Evolutionary conservation across 352 stramenopile species (phyloP), one percentile per base, ranked within the genome.

Genomic region (Globisporangium perplexum): DNA sequence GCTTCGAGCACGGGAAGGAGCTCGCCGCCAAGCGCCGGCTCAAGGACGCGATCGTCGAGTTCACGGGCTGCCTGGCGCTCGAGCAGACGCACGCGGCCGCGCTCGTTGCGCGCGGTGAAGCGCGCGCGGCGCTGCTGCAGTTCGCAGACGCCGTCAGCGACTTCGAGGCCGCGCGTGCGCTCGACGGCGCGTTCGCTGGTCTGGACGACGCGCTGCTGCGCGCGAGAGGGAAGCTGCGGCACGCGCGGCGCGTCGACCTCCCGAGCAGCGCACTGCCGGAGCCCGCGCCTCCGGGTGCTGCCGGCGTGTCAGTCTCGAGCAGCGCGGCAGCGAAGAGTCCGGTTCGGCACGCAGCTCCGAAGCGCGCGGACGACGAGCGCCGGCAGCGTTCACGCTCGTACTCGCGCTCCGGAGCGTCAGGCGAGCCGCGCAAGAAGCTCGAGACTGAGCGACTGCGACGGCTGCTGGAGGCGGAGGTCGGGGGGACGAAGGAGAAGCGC

Each of bases 31-130:
- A 68, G 35, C 56, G 54, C 20, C 60, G 61, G 10, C 7, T 64
- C 7, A 68, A 68, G 20, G 69, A 79, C n/a, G 63, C 66, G 0
- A 10, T 77, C 15, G 26, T 15, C 4, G 72, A 82, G 56, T 77
- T 77, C 35, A 50, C 55, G n/a, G 75, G 59, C 50, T 66, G 63
- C 3, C 45, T 82, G 1, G 62, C 63, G 45, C 56, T 82, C 12
- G 57, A 79, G 18, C 65, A 73, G 2, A 22, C 10, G 1, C 62
- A 79, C 35, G 30, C 39, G 0, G 30, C 50, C 5, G 66, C 64
- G 5, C 46, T 62, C 38, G 49, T 51, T 33, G 31, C 60, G 10
- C 67, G 71, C 20, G 69, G 69, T 0, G 47, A 70, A 31, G 49
- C 62, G 36, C 59, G 59, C 28, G 43, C 60, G 0, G 46, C 59